Evolutionary conservation across 106 monocot species (phyloP), one percentile per base, ranked within the genome.

Genomic region (Dendrobium officinale): DNA sequence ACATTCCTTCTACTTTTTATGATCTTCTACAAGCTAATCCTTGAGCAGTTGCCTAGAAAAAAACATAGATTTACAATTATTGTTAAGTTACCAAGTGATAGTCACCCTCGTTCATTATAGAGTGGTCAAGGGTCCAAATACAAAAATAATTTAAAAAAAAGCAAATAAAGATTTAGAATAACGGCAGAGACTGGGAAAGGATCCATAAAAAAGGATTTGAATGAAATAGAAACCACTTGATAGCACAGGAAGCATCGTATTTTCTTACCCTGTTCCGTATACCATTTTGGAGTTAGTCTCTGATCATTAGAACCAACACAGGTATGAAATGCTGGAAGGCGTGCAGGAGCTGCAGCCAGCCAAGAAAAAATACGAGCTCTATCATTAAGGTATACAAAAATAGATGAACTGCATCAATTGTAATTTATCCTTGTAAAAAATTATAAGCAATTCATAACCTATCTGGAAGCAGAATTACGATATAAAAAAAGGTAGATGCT

Each of bases 241-340:
- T 2, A 49, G 45, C 9, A 49, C 49, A 24, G 15, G 41, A 43
- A 22, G 26, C 9, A 9, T 5, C 55, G 75, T 45, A 48, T 67
- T 81, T 80, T 24, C 44, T 78, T 92, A 98, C 97, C 97, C 81
- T 94, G 85, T 5, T 98, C 97, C 75, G 56, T 87, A 68, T 98
- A 98, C 97, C 97, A 98, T 75, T 92, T 91, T 77, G 88, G 88
- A 26, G 94, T 94, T 47, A 98, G 80, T 79, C 82, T 91, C 75
- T 98, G 91, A n/a, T 94, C 94, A 83, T 87, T 85, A 45, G 92
- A 86, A 82, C 94, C 97, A 49, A 98, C 94, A 78, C 97, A 98
- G 68, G 97, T 94, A 80, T 98, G 97, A 88, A 98, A 98, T 79
- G 81, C 81, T 41, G 97, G 97, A 55, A 98, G 89, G 11, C 92